Base-by-base conservation (phyloP, 2,329 filamentous ascomycete genomes). In the Pyrenochaeta sp. region DNA sequence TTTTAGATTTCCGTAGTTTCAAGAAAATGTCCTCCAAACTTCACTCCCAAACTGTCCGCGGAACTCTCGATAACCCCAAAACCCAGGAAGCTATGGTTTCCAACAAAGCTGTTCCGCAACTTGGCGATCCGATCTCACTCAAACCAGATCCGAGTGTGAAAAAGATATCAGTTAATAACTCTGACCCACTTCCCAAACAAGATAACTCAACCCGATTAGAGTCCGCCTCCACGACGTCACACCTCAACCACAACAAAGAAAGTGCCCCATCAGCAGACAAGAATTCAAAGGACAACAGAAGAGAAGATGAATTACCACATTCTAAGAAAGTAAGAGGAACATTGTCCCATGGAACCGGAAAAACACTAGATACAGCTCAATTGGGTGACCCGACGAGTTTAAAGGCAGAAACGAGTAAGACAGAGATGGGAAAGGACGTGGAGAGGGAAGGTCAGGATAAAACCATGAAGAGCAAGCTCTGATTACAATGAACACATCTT, bases 1-100 rank as follows among this genome's bases (percentile, higher is more conserved):
- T 17, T 6, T 4, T 21, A 7, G 7, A 36, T 36, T 17, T 17
- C 15, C 7, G 20, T 12, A 29, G n/a, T 29, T n/a, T 30, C 27
- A 49, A 18, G 36, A 45, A 17, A 37, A 61, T 54, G 49, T 44
- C 45, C 1, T 44, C 52, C n/a, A 58, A 54, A 51, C 54, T 56
- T 33, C 63, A 69, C 43, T 74, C 69, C 42, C 60, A 63, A 44
- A 71, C 68, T 29, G 68, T 72, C 46, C 69, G 68, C 47, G 68
- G 69, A 40, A 74, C 69, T 1, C 50, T 73, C n/a, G 58, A 56
- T 7, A 68, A 71, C 46, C 67, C 66, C 21, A 69, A 69, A 39
- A 71, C 64, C n/a, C 45, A 62, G 54, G 54, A 57, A 40, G 58
- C 63, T 15, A 63, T 60, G 9, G 53, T 56, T 11, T 62, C 58